These are phyloP conservation scores for Leishmania mexicana DNA, from an alignment of 208 protist species.

Conservation along the genomic window DNA sequence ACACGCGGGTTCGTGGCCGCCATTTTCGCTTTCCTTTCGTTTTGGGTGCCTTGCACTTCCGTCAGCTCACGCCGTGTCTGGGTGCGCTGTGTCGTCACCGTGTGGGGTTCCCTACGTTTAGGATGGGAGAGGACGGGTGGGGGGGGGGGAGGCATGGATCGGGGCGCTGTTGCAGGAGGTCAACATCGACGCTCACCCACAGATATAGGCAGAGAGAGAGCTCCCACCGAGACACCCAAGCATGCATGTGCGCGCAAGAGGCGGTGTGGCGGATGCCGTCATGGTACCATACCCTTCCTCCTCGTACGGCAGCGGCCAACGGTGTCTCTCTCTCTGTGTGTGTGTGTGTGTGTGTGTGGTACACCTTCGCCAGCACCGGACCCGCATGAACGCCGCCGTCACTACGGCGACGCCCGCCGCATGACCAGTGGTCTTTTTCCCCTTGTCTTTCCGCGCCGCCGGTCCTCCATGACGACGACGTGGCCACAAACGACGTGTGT, in stretches of 20 bases:
- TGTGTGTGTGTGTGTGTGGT: background rate
- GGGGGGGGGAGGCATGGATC: background rate
- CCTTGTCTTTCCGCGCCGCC: background rate
- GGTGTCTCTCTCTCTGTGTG: background rate
- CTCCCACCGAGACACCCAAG: background rate
- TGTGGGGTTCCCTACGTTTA: background rate
- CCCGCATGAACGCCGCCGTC: background rate
- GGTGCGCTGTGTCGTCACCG: background rate
- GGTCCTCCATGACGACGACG: background rate
- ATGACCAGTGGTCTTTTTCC: background rate
- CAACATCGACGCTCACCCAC: conserved; percentile 6
- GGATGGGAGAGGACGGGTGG: background rate
- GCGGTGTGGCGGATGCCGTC: background rate
- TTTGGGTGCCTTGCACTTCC: background rate
- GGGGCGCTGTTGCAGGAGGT: background rate
- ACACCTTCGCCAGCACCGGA: background rate
- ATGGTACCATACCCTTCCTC: background rate
- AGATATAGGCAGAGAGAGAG: conserved; percentile 8
- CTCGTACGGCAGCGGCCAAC: background rate
- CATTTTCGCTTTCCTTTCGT: conserved; percentile 11
- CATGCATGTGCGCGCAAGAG: background rate
- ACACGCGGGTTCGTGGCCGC: conserved; percentile 29
- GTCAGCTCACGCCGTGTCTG: background rate
- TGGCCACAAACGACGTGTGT: background rate
- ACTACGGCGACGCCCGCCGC: background rate